Evolutionary conservation across 2,329 filamentous ascomycete genomes (phyloP), one percentile per base, ranked within the genome.

Genomic region (Cytospora paraplurivora): DNA sequence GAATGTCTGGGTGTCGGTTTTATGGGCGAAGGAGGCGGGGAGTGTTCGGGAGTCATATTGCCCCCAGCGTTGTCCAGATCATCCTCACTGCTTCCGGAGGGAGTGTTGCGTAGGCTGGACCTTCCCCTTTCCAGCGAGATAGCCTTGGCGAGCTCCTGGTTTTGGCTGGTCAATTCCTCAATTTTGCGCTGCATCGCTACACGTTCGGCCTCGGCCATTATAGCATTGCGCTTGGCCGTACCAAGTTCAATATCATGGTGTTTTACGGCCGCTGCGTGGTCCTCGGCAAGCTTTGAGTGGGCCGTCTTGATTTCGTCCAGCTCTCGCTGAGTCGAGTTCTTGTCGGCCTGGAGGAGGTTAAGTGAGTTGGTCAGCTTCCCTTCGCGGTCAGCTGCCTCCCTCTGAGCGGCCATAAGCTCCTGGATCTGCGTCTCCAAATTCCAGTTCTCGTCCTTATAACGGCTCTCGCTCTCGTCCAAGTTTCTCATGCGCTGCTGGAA

Each of bases 361-460:
- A 99, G 80, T 56, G 82, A 84, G 71, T 93, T 89, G 15, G 84
- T 87, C 49, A 97, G 82, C 73, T 91, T 91, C 75, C 92, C 91
- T 75, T 97, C 93, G 66, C 90, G 89, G 72, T 95, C 93, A 15
- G 88, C 81, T 1, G 90, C 85, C 54, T 96, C 92, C 72, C 88
- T 92, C 67, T 90, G 85, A 17, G 85, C 82, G 8, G 89, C 84
- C 59, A 90, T 83, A 50, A 94, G 81, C 67, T 98, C 93, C 71
- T 97, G 95, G 27, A 96, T 84, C 70, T 93, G 91, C 0, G 93
- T 96, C 76, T 99, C 95, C 44, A 99, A 83, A 67, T 91, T 94
- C 95, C 95, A 99, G 74, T 98, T 99, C 76, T 98, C 95, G 72
- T 99, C 95, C 77, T 97, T 98, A 79, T 96, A 97, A 59, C 92